A percentile compares a stretch with the other conserved stretches of the same genome.
These are phyloP conservation scores for Nidula niveotomentosa DNA, from an alignment of 1,284 basidiomycete species.

Conservation along the genomic window DNA sequence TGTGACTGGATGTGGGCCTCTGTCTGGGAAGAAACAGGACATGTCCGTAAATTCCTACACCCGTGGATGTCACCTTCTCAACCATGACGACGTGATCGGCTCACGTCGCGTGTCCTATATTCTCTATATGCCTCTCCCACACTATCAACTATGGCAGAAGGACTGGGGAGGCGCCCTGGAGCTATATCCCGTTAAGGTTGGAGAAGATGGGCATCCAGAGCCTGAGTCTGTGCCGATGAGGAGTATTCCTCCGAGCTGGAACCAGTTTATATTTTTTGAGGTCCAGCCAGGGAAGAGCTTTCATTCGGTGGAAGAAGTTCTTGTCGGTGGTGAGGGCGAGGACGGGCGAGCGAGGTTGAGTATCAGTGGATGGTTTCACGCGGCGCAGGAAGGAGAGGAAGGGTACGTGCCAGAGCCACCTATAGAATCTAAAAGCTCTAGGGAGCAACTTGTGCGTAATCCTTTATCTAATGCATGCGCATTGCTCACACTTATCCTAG, in stretches of 20 bases:
- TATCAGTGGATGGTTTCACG: conserved; percentile 98
- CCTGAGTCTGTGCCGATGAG: conserved; percentile 64
- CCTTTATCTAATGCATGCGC: conserved; percentile 4
- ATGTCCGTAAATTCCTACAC: conserved; percentile 95
- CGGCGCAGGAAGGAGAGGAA: conserved; percentile 88
- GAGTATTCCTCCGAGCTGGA: conserved; percentile 84
- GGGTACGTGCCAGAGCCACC: conserved; percentile 64
- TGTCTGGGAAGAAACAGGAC: conserved; percentile 93
- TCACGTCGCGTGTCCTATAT: conserved; percentile 96
- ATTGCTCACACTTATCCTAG: conserved; percentile 24
- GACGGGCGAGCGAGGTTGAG: conserved; percentile 78
- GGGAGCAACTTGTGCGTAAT: conserved; percentile 76
- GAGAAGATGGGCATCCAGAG: conserved; percentile 53
- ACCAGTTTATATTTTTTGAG: conserved; percentile 96
- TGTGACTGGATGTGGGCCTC: conserved; percentile 92
- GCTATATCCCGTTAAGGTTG: conserved; percentile 75
- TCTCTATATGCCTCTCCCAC: conserved; percentile 92
- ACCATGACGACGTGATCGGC: conserved; percentile 98
- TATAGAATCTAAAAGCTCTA: conserved; percentile 61
- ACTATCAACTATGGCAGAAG: conserved; percentile 63
- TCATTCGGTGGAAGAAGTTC: conserved; percentile 96
- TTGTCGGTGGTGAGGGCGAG: conserved; percentile 69
- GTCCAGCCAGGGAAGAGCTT: conserved; percentile 91
- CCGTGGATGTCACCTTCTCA: conserved; percentile 89
- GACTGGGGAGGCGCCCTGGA: conserved; percentile 96